Evolutionary conservation across 2,329 filamentous ascomycete species (phyloP).

Genomic region (Stemphylium lycopersici): DNA sequence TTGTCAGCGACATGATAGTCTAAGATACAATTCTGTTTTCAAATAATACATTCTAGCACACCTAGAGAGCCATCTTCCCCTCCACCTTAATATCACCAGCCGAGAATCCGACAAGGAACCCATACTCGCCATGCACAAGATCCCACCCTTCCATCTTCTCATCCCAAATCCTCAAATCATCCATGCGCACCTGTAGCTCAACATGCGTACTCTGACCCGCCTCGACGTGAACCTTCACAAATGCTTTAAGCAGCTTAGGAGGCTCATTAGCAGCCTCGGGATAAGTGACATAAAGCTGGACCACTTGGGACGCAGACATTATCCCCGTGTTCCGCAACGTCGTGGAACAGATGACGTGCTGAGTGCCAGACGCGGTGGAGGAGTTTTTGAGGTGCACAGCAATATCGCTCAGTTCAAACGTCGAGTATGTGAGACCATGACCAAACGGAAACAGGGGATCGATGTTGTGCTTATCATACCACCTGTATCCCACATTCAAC

Average conservation of each 20-base stretch:
- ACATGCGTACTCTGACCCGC: not conserved
- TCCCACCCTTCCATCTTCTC: conserved; percentile 6
- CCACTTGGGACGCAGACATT: too few species aligned
- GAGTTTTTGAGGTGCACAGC: not conserved
- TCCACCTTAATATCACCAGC: too few species aligned
- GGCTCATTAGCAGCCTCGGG: too few species aligned
- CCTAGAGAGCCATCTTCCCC: too few species aligned
- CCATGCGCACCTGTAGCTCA: conserved; percentile 1
- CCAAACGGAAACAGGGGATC: conserved; percentile 6
- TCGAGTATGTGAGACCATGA: conserved; percentile 3
- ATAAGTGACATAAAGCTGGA: too few species aligned
- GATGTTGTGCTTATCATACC: not conserved
- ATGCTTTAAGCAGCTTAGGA: too few species aligned
- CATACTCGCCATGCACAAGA: conserved; percentile 8
- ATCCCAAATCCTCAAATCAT: conserved; percentile 7
- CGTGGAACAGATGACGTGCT: not conserved
- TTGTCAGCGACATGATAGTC: not conserved
- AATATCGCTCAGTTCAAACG: not conserved
- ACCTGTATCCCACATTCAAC: conserved; percentile 4
- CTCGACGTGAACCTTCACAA: too few species aligned
- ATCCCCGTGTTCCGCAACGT: too few species aligned
- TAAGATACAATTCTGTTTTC: too few species aligned
- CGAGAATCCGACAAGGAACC: conserved; percentile 1
- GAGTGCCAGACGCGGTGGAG: not conserved
- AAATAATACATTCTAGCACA: too few species aligned